Percentiles rank a stretch among this genome's conserved stretches.
phyloP scores from a whole-genome alignment of 805 yeast species.

The Kockiozyma suomiensis region DNA sequence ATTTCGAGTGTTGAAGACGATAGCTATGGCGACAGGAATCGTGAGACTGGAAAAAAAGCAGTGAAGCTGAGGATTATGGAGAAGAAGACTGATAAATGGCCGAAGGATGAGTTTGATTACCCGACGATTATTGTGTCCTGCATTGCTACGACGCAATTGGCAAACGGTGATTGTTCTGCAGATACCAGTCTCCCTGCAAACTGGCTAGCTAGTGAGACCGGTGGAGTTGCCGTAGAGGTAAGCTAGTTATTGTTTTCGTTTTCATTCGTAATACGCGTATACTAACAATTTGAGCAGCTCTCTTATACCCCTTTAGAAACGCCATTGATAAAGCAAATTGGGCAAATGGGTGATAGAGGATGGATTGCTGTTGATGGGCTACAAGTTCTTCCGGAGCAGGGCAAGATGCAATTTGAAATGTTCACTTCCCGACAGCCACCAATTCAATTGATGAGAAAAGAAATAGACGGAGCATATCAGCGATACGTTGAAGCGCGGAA shows the following conservation, averaged over 20 bases:
- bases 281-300: slow-evolving; percentile 8
- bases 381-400: slow-evolving; percentile 9
- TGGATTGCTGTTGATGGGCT: slow-evolving; percentile 15
- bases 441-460: background rate
- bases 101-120: slow-evolving; percentile 2
- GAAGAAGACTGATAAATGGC: background rate
- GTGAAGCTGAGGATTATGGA: background rate
- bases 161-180: slow-evolving; percentile 1
- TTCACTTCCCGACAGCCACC: background rate
- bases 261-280: background rate
- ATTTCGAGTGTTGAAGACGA: background rate
- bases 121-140: slow-evolving; percentile 12
- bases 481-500: too few species aligned
- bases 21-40: background rate
- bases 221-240: slow-evolving; percentile 17
- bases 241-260: background rate
- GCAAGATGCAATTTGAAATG: background rate
- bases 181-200: background rate
- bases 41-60: background rate
- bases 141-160: background rate
- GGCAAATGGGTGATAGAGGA: background rate
- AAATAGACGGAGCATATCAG: background rate
- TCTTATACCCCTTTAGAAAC: background rate
- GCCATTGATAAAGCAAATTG: background rate
- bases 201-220: slow-evolving; percentile 8